phyloP scores from a whole-genome alignment of 2,329 filamentous ascomycete genomes.

The Botrytis fragariae region DNA sequence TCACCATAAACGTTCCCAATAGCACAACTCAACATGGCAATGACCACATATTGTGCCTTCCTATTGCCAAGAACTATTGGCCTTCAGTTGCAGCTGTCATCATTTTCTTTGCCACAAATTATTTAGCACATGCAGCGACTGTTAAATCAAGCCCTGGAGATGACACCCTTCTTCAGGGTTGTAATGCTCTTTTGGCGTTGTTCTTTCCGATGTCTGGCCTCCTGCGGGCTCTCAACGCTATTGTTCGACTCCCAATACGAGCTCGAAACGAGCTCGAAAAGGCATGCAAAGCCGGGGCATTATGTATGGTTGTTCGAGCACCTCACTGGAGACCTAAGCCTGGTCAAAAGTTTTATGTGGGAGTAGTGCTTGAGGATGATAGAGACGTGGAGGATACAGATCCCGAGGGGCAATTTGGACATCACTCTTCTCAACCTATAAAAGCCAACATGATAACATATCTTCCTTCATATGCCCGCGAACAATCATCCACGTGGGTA shows the following conservation, averaged over 20 bases:
- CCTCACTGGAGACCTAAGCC: conserved; percentile 23
- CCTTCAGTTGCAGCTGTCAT: conserved; percentile 24
- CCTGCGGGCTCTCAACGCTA: conserved; percentile 23
- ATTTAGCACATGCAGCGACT: conserved; percentile 34
- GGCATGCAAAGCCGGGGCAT: conserved; percentile 28
- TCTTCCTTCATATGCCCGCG: conserved; percentile 6
- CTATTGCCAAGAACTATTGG: not conserved
- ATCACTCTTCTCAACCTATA: not conserved
- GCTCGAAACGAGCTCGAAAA: conserved; percentile 9
- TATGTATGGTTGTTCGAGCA: conserved; percentile 31
- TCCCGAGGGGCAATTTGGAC: not conserved
- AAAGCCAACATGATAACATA: conserved; percentile 5
- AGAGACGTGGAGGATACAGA: not conserved
- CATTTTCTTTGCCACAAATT: conserved; percentile 34
- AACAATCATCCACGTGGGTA: not conserved
- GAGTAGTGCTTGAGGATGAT: not conserved
- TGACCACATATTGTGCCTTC: not conserved
- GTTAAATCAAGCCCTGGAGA: conserved; percentile 29
- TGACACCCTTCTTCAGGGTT: conserved; percentile 2
- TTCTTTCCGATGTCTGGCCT: conserved; percentile 28
- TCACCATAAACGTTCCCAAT: not conserved
- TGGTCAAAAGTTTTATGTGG: conserved; percentile 9
- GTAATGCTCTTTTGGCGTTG: conserved; percentile 13
- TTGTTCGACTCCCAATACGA: not conserved
- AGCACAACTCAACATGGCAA: conserved; percentile 8